These are phyloP conservation scores for Solanum gandarillasii DNA, from an alignment of 257 asterid species.

Conservation along the genomic window DNA sequence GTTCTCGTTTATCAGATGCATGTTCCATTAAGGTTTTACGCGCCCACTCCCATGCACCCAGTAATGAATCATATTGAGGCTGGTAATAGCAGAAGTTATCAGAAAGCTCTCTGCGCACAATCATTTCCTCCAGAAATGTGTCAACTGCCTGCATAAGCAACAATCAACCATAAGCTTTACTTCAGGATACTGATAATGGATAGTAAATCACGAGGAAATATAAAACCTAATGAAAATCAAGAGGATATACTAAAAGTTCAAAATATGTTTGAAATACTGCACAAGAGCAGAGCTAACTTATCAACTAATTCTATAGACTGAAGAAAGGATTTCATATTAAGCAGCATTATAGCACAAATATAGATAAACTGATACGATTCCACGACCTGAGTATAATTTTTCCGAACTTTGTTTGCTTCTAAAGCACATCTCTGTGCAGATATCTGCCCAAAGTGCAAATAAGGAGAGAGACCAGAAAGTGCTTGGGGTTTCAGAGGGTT, in stretches of 20 bases:
- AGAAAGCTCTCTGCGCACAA: slow-evolving; percentile 89
- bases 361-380: not conserved
- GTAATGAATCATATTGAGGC: slow-evolving; percentile 77
- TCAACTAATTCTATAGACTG: not conserved
- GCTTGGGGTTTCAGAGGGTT: slow-evolving; percentile 81
- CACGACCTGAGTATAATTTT: slow-evolving; percentile 55
- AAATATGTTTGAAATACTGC: not conserved
- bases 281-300: not conserved
- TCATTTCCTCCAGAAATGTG: slow-evolving; percentile 76
- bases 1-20: slow-evolving; percentile 83
- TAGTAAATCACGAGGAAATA: not conserved
- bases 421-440: slow-evolving; percentile 89
- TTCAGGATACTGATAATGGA: slow-evolving; percentile 2
- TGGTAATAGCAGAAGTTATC: slow-evolving; percentile 95
- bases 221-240: not conserved
- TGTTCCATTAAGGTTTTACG: slow-evolving; percentile 76
- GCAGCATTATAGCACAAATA: not conserved
- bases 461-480: slow-evolving; percentile 90
- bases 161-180: not conserved
- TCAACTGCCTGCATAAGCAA: slow-evolving; percentile 64
- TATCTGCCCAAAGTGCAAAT: slow-evolving; percentile 94
- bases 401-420: slow-evolving; percentile 66
- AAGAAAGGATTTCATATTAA: not conserved
- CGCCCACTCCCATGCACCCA: slow-evolving; percentile 99
- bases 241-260: not conserved